Percentiles rank a stretch among this genome's conserved stretches.
Conservation (phyloP, 2,329 filamentous ascomycete genomes). For the Sclerotinia trifoliorum region DNA sequence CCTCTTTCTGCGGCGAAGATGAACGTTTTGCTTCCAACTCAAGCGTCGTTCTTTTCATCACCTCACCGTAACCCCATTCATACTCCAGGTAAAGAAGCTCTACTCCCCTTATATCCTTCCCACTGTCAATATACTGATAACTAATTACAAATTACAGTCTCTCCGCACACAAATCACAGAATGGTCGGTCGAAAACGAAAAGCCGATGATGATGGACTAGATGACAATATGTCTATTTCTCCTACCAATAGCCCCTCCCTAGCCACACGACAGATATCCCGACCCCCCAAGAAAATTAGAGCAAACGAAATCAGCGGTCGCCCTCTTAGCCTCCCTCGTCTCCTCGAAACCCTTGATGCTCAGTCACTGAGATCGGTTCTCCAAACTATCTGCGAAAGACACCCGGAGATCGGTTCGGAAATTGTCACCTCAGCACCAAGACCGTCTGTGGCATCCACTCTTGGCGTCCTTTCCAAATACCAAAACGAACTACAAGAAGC, state of each 20-base stretch:
- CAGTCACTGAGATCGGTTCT: conserved; percentile 81
- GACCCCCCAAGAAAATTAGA: conserved; percentile 63
- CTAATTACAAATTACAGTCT: conserved; percentile 44
- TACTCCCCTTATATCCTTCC: conserved; percentile 49
- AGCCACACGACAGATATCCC: conserved; percentile 63
- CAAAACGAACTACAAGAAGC: conserved; percentile 73
- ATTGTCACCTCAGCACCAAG: conserved; percentile 80
- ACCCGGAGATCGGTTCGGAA: conserved; percentile 81
- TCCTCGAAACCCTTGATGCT: conserved; percentile 91
- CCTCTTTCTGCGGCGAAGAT: conserved; percentile 44
- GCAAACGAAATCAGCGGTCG: conserved; percentile 66
- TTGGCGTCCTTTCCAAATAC: conserved; percentile 80
- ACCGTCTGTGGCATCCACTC: conserved; percentile 77
- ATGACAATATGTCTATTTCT: conserved; percentile 89
- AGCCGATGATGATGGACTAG: conserved; percentile 70
- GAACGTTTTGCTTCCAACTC: conserved; percentile 59
- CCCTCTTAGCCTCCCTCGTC: conserved; percentile 65
- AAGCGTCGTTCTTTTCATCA: conserved; percentile 58
- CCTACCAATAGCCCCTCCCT: conserved; percentile 79
- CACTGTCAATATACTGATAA: conserved; percentile 22
- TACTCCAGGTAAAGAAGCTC: conserved; percentile 51
- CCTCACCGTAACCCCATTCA: conserved; percentile 55
- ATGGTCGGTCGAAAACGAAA: conserved; percentile 75
- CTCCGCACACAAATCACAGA: conserved; percentile 45
- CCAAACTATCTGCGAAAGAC: conserved; percentile 86